phyloP scores from a whole-genome alignment of 305 asterid species.

The Ruellia speciosa region DNA sequence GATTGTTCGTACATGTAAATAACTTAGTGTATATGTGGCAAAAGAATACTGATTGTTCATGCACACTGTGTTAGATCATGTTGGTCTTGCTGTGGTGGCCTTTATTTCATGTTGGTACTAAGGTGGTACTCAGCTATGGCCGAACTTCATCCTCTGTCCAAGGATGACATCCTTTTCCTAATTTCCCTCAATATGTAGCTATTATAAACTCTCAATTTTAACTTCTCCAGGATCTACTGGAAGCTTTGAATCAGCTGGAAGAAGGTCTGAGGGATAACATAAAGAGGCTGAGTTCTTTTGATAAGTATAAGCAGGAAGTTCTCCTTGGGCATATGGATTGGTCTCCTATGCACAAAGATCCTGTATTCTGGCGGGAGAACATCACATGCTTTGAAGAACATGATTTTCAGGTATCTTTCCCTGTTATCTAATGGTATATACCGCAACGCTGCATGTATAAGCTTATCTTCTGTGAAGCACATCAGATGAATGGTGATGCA shows the following conservation, averaged over 20 bases:
- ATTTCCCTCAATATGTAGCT: too few relatives aligned
- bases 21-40: too few relatives aligned
- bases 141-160: too few relatives aligned
- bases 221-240: constrained; percentile 65
- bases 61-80: too few relatives aligned
- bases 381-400: constrained; percentile 64
- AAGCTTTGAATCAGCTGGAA: constrained; percentile 69
- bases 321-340: constrained; percentile 93
- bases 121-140: too few relatives aligned
- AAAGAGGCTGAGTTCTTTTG: constrained; percentile 73
- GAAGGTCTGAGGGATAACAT: constrained; percentile 66
- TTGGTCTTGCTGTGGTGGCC: too few relatives aligned
- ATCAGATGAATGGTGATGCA: not conserved
- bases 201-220: not conserved
- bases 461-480: not conserved
- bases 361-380: constrained; percentile 77
- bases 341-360: constrained; percentile 93
- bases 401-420: constrained; percentile 64
- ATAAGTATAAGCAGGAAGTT: constrained; percentile 82
- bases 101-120: too few relatives aligned
- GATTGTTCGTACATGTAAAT: too few relatives aligned
- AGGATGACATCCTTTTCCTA: too few relatives aligned
- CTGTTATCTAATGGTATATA: constrained; percentile 1
- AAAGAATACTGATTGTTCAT: too few relatives aligned
- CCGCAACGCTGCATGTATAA: constrained; percentile 5